Conservation (phyloP, 805 yeast species). For the Ogataea saltuana region DNA sequence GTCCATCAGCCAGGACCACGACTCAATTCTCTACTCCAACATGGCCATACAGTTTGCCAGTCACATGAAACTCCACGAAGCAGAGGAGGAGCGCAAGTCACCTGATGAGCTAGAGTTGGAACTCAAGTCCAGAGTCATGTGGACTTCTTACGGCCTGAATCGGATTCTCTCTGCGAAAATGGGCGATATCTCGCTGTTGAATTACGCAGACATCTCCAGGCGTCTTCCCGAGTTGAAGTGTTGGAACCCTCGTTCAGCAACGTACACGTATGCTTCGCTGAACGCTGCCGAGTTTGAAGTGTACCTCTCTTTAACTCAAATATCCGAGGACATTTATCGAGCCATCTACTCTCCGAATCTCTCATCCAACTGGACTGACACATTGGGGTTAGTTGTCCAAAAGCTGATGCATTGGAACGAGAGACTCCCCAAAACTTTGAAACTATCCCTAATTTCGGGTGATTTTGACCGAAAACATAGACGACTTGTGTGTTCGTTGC, state of each 20-base stretch:
- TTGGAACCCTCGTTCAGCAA: slow-evolving; percentile 4
- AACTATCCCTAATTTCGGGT: slow-evolving; percentile 14
- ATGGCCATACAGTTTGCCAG: slow-evolving; percentile 29
- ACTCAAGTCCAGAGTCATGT: slow-evolving; percentile 26
- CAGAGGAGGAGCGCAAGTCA: background rate
- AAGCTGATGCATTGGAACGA: slow-evolving; percentile 29
- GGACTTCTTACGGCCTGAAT: slow-evolving; percentile 31
- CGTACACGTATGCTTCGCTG: background rate
- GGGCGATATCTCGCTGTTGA: slow-evolving; percentile 27
- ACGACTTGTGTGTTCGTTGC: slow-evolving; percentile 27
- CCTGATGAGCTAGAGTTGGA: slow-evolving; percentile 8
- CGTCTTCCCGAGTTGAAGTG: slow-evolving; percentile 22
- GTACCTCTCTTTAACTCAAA: slow-evolving; percentile 24
- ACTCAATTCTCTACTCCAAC: slow-evolving; percentile 30
- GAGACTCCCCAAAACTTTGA: slow-evolving; percentile 21
- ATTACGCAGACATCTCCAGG: slow-evolving; percentile 19
- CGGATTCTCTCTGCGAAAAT: slow-evolving; percentile 30
- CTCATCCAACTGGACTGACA: slow-evolving; percentile 15
- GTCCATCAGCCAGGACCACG: slow-evolving; percentile 27
- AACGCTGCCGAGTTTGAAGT: slow-evolving; percentile 19
- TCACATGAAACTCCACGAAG: slow-evolving; percentile 22
- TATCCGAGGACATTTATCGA: slow-evolving; percentile 27
- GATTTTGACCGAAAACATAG: slow-evolving; percentile 16
- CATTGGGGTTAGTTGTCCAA: slow-evolving; percentile 25
- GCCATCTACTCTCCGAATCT: slow-evolving; percentile 22